Evolutionary conservation across 2,329 filamentous ascomycete species (phyloP).

Genomic region (Thelonectria blattea): DNA sequence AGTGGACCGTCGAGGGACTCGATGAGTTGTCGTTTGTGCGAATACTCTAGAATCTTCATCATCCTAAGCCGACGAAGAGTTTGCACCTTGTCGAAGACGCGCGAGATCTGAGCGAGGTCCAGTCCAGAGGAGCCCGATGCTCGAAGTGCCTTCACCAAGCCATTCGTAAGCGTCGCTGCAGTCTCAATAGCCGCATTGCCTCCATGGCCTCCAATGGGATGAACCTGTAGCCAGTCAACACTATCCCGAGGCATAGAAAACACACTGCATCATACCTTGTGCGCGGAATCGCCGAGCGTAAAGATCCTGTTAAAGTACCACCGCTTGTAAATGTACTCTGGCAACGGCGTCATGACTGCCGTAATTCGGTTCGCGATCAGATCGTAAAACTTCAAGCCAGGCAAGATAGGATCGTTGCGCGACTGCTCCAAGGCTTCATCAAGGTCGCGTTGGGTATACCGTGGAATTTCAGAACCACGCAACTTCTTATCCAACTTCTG

Average conservation of each 20-base stretch:
- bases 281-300: constrained; percentile 48
- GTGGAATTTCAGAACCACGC: constrained; percentile 3
- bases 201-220: constrained; percentile 17
- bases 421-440: not conserved
- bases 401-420: constrained; percentile 7
- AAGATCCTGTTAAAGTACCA: constrained; percentile 49
- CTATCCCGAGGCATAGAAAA: not conserved
- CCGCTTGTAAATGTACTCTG: constrained; percentile 45
- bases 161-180: not conserved
- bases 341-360: constrained; percentile 42
- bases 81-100: constrained; percentile 13
- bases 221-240: not conserved
- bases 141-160: constrained; percentile 5
- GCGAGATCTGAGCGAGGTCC: constrained; percentile 1
- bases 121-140: not conserved
- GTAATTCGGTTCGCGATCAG: constrained; percentile 38
- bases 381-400: constrained; percentile 33
- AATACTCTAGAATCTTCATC: constrained; percentile 6
- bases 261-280: constrained; percentile 39
- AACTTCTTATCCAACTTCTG: not conserved
- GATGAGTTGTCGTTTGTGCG: constrained; percentile 12
- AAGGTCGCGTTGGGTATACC: constrained; percentile 4
- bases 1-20: constrained; percentile 13
- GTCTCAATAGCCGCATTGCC: constrained; percentile 17
- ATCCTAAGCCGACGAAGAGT: constrained; percentile 6